These are phyloP conservation scores for Corniculantispora saksenae DNA, from an alignment of 2,329 filamentous ascomycete genomes.

Conservation along the genomic window DNA sequence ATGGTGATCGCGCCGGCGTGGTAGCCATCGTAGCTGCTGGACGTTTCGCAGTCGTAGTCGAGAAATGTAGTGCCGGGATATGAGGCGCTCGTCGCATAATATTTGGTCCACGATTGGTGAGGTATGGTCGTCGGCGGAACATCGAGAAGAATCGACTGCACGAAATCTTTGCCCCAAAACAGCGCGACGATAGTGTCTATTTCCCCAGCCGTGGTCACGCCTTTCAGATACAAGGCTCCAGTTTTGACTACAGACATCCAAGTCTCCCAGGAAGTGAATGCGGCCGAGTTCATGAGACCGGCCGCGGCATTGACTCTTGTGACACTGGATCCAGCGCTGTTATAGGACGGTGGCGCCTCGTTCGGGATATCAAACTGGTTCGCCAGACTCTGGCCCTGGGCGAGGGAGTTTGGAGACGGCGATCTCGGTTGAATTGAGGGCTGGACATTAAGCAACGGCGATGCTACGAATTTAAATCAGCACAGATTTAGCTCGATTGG, in stretches of 20 bases:
- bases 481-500: too few relatives aligned
- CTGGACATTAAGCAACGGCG: too few relatives aligned
- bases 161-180: not conserved
- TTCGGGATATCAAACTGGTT: not conserved
- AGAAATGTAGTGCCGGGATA: not conserved
- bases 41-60: conserved; percentile 1
- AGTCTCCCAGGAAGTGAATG: too few relatives aligned
- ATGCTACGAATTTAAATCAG: too few relatives aligned
- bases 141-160: not conserved
- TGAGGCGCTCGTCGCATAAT: not conserved
- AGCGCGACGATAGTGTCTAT: not conserved
- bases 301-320: not conserved
- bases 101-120: not conserved
- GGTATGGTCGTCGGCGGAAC: not conserved
- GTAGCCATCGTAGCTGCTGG: not conserved
- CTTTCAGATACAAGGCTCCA: not conserved
- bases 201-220: not conserved
- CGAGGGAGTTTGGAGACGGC: too few relatives aligned
- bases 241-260: too few relatives aligned
- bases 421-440: too few relatives aligned
- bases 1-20: not conserved
- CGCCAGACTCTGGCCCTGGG: not conserved
- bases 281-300: too few relatives aligned
- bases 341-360: not conserved
- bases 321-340: not conserved